Evolutionary conservation across 257 asterid species (phyloP), one percentile per base, ranked within the genome.

Genomic region (Nicotiana knightiana): DNA sequence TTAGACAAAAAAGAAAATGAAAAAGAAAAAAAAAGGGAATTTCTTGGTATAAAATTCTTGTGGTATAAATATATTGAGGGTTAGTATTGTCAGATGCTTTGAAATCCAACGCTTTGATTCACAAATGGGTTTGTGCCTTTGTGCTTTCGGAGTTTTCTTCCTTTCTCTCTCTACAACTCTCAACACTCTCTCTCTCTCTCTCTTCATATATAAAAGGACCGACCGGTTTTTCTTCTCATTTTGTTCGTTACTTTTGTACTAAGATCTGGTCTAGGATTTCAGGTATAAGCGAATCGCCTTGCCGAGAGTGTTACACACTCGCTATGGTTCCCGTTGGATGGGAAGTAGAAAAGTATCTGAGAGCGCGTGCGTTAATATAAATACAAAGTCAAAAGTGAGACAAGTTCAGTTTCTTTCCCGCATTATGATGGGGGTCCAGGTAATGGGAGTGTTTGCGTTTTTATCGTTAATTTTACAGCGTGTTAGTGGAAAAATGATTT

Each of bases 91-190:
- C 83, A 67, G 82, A 79, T 79, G 80, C 85, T 82, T 77, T 77
- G 83, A 86, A 86, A 71, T 84, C 71, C 88, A 88, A 84, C 35
- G 86, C 86, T 89, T 88, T 85, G 92, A 89, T 89, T 87, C 92
- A 89, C 80, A 76, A 83, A 80, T 85, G 91, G 81, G 81, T 80
- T 88, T 84, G 83, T 64, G 84, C 85, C 15, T 80, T 35, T 77
- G 84, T 48, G 87, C 76, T 82, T 89, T 87, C 24, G 26, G 82
- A 84, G 83, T 81, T 83, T 76, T 21, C 54, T 13, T 76, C 43
- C 39, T 70, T 64, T 16, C 84, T 80, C 48, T 80, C 87, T 85
- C 85, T 73, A 21, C 9, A 67, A 51, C 7, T 10, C 37, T 48
- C 2, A 32, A 32, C 35, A 3, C 35, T 32, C 68, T 28, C 4